These are phyloP conservation scores for Lipomyces sp. DNA, from an alignment of 805 yeast species.

Conservation along the genomic window DNA sequence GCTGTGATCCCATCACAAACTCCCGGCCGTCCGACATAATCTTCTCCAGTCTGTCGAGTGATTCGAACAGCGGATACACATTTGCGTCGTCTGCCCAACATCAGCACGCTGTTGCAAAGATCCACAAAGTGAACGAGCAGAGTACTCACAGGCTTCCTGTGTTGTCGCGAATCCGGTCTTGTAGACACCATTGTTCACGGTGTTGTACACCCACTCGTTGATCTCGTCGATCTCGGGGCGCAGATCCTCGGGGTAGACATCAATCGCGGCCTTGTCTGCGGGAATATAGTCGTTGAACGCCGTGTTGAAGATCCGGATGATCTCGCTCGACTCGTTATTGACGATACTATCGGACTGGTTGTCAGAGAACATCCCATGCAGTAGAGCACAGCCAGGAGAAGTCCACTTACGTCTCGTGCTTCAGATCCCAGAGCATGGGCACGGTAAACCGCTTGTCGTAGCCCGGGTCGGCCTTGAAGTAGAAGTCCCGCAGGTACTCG, in stretches of 20 bases:
- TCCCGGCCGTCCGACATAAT: conserved; percentile 45
- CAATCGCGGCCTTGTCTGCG: conserved; percentile 48
- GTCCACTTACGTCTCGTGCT: conserved; percentile 50
- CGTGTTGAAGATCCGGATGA: conserved; percentile 75
- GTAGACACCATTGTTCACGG: conserved; percentile 89
- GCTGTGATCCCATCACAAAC: conserved; percentile 56
- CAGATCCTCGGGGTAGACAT: conserved; percentile 61
- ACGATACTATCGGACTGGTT: conserved; percentile 57
- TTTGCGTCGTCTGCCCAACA: conserved; percentile 57
- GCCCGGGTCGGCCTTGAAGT: conserved; percentile 68
- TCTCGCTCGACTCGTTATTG: conserved; percentile 82
- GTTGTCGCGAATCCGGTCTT: conserved; percentile 84
- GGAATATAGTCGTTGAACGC: conserved; percentile 52
- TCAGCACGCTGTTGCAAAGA: background rate
- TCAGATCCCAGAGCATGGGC: conserved; percentile 89
- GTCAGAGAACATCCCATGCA: too few relatives aligned
- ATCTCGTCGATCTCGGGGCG: conserved; percentile 64
- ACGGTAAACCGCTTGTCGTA: conserved; percentile 85
- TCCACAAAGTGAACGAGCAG: background rate
- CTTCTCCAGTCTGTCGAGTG: conserved; percentile 67
- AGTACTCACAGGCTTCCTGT: conserved; percentile 62
- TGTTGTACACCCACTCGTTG: conserved; percentile 77
- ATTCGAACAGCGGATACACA: conserved; percentile 58
- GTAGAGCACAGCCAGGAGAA: background rate
- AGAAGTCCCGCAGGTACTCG: conserved; percentile 63